Evolutionary conservation across 805 yeast species (phyloP).

Genomic region (Barnettozyma botsteinii): DNA sequence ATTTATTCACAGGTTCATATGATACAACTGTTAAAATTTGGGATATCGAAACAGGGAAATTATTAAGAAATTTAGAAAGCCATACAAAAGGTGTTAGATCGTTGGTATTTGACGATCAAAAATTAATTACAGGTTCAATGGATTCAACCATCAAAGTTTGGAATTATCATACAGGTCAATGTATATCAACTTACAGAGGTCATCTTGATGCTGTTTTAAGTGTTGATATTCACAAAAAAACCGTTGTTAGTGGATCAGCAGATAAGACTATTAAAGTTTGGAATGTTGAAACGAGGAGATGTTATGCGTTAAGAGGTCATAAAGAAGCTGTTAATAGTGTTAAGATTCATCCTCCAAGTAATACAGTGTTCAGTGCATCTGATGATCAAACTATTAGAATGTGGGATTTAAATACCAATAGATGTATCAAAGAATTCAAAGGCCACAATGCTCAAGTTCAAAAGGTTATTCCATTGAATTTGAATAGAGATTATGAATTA

Average conservation of each 20-base stretch:
- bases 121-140: constrained; percentile 85
- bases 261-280: constrained; percentile 91
- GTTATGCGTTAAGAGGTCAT: constrained; percentile 91
- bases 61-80: constrained; percentile 75
- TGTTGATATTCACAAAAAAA: constrained; percentile 73
- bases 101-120: constrained; percentile 79
- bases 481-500: constrained; percentile 55
- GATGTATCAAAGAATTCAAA: constrained; percentile 68
- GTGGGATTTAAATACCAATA: constrained; percentile 87
- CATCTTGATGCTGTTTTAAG: constrained; percentile 82
- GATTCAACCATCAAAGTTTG: constrained; percentile 92
- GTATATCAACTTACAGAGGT: constrained; percentile 89
- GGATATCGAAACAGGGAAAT: constrained; percentile 77
- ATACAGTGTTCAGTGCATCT: constrained; percentile 77
- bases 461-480: constrained; percentile 78
- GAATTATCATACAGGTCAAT: constrained; percentile 93
- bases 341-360: constrained; percentile 72
- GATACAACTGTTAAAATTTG: constrained; percentile 91
- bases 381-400: constrained; percentile 90
- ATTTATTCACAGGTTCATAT: constrained; percentile 85
- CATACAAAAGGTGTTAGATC: constrained; percentile 85
- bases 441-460: constrained; percentile 96
- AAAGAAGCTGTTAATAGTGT: constrained; percentile 89
- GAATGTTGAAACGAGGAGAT: constrained; percentile 92
- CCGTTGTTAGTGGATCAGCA: constrained; percentile 90